A percentile compares a stretch with the other conserved stretches of the same genome.
Conservation (phyloP, 495 filamentous ascomycete genomes). For the Friedmanniomyces endolithicus region DNA sequence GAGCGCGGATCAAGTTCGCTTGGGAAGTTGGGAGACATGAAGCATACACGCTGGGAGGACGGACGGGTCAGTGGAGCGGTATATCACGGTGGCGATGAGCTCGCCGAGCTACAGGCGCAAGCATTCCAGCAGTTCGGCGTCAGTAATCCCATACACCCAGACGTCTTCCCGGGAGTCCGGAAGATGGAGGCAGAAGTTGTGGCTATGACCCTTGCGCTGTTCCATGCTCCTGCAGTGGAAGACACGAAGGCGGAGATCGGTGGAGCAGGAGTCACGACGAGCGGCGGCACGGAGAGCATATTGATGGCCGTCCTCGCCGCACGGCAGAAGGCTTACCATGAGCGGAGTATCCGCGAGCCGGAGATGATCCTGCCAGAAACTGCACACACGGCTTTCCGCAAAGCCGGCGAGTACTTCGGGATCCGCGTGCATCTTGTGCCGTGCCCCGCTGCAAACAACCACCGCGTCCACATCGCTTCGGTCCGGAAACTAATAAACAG, state of each 20-base stretch:
- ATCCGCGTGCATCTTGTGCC: constrained; percentile 87
- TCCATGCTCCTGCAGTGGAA: constrained; percentile 59
- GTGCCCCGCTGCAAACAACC: constrained; percentile 62
- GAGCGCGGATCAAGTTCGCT: constrained; percentile 62
- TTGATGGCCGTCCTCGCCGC: constrained; percentile 85
- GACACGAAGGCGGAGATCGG: constrained; percentile 51
- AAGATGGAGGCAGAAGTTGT: constrained; percentile 99
- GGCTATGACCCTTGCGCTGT: constrained; percentile 82
- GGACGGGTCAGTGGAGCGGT: constrained; percentile 89
- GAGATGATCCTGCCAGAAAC: constrained; percentile 97
- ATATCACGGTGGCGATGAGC: constrained; percentile 81
- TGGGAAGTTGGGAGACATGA: constrained; percentile 66
- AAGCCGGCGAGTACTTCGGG: constrained; percentile 86
- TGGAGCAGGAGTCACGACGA: constrained; percentile 79
- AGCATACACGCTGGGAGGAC: constrained; percentile 94
- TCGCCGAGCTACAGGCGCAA: constrained; percentile 76
- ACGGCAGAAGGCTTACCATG: constrained; percentile 71
- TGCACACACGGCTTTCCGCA: constrained; percentile 90
- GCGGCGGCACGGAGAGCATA: constrained; percentile 91
- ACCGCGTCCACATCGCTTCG: constrained; percentile 66
- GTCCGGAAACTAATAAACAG: constrained; percentile 81
- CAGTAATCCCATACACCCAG: constrained; percentile 96
- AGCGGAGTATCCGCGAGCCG: constrained; percentile 79
- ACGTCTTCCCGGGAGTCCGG: constrained; percentile 92
- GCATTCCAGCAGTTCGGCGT: constrained; percentile 90